Evolutionary conservation across 2,329 filamentous ascomycete genomes (phyloP).

Genomic region (Pseudocercospora fuligena): DNA sequence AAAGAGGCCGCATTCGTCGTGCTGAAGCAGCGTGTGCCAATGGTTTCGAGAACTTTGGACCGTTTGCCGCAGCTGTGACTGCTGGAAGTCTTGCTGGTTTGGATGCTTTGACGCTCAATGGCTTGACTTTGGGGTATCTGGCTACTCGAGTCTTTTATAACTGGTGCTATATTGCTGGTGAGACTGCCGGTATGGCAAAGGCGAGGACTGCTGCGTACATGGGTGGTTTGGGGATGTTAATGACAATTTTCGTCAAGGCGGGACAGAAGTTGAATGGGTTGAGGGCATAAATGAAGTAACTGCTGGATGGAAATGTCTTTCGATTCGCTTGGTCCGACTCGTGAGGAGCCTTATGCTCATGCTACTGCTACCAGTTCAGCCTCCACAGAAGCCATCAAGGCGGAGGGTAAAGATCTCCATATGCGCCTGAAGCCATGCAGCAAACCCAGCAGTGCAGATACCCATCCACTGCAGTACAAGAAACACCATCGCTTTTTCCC

Average conservation of each 20-base stretch:
- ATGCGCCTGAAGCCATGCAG: constrained; percentile 1
- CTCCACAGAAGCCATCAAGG: background rate
- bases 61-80: constrained; percentile 46
- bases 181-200: constrained; percentile 27
- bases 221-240: constrained; percentile 30
- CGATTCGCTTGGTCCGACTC: background rate
- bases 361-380: background rate
- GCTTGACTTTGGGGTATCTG: constrained; percentile 36
- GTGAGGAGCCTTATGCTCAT: background rate
- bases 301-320: background rate
- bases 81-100: constrained; percentile 46
- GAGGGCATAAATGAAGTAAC: background rate
- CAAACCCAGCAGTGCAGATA: constrained; percentile 7
- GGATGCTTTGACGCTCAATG: constrained; percentile 35
- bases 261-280: constrained; percentile 31
- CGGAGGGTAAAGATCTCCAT: background rate
- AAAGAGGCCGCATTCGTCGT: constrained; percentile 42
- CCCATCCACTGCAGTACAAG: constrained; percentile 8
- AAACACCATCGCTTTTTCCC: constrained; percentile 19
- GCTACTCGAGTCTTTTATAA: constrained; percentile 38
- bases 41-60: constrained; percentile 47
- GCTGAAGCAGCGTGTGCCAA: constrained; percentile 46
- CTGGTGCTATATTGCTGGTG: constrained; percentile 36
- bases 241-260: constrained; percentile 36
- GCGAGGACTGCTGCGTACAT: constrained; percentile 33